These are phyloP conservation scores for Platismatia glauca DNA, from an alignment of 495 filamentous ascomycete genomes.

Conservation along the genomic window DNA sequence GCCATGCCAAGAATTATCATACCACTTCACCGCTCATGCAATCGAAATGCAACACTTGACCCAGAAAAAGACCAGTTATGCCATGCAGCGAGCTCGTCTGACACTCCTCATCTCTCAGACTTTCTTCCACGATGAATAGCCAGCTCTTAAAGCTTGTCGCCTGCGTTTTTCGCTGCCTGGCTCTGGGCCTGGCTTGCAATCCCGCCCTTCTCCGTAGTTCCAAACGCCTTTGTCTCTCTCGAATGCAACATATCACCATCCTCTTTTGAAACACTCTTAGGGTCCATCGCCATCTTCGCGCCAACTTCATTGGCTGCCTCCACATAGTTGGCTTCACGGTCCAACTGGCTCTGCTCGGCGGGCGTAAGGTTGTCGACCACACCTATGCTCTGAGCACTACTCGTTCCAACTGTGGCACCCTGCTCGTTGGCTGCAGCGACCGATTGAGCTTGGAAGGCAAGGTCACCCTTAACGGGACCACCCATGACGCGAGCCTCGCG, in stretches of 20 bases:
- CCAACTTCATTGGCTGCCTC: conserved; percentile 23
- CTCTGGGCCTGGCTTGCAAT: conserved; percentile 17
- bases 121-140: background rate
- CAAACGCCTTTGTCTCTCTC: conserved; percentile 29
- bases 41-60: background rate
- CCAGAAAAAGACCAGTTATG: background rate
- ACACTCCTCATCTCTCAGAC: background rate
- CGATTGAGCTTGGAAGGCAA: conserved; percentile 16
- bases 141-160: conserved; percentile 22
- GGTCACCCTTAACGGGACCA: conserved; percentile 10
- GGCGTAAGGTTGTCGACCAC: background rate
- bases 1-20: background rate
- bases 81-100: background rate
- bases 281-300: conserved; percentile 24
- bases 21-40: background rate
- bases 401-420: conserved; percentile 1
- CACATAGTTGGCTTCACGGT: conserved; percentile 27
- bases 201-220: conserved; percentile 28
- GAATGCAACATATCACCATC: conserved; percentile 27
- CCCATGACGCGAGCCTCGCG: conserved; percentile 26
- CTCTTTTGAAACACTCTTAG: conserved; percentile 27
- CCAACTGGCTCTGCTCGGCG: conserved; percentile 24
- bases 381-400: background rate
- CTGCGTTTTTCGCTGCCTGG: conserved; percentile 18
- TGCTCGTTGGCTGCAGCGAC: conserved; percentile 19